Evolutionary conservation across 345 rosid genomes (phyloP), one percentile per base, ranked within the genome.

Genomic region (Capsella bursapastoris): DNA sequence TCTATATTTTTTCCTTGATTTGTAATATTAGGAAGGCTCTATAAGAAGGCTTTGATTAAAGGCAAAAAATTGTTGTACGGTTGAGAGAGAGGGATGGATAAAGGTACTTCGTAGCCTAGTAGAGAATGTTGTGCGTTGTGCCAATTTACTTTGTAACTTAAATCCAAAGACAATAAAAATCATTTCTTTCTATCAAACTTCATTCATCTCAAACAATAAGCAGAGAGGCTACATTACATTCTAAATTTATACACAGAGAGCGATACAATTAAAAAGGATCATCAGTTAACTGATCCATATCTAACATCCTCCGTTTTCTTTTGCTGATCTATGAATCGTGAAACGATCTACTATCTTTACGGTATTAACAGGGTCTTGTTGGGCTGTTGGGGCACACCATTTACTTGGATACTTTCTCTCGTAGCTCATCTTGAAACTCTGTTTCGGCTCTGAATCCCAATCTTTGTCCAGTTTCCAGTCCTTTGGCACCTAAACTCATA

Each of bases 401-500:
- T 90, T 92, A 81, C 96, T 92, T 14, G 97, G 97, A 73, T 16
- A 83, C 61, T 58, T 25, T 72, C 94, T 78, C 37, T 64, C 80
- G 76, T 92, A 86, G 80, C 89, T 88, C 84, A 87, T 68, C 80
- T 83, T 80, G 35, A 71, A 77, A 6, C 82, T 83, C 55, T 79
- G 84, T 82, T 84, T 92, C 18, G 78, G 53, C 80, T 90, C 97
- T 12, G 67, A 75, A 18, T 92, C 97, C 96, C 97, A 92, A 14
- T 81, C 80, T 28, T 86, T 82, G 84, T 92, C 96, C 64, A 90
- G 82, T 78, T 90, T 85, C 97, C 97, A 92, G 57, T 88, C 92
- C 83, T 92, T 90, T 22, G 97, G 97, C n/a, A 88, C 96, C 97
- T 92, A 86, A 53, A 68, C 45, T 43, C 69, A 57, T 57, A 31